Evolutionary conservation across 225 moss, liverwort and hornwort genomes (phyloP).

Genomic region (Lunularia cruciata): DNA sequence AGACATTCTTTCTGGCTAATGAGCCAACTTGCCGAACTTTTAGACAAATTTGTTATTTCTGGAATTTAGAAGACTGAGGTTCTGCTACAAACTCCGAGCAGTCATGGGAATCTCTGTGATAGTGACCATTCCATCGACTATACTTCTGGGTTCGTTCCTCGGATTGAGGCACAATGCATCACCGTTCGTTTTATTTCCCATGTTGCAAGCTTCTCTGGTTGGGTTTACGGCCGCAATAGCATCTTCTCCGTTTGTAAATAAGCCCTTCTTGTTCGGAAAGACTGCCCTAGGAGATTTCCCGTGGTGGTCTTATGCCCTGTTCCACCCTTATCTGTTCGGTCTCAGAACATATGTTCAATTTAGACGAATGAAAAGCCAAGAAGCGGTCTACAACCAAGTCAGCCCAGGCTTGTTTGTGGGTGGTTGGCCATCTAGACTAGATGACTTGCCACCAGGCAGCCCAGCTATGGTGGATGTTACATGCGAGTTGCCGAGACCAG

Average conservation of each 20-base stretch:
- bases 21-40: too few species aligned
- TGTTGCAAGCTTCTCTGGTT: conserved; percentile 75
- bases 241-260: conserved; percentile 58
- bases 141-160: conserved; percentile 55
- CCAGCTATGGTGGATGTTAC: conserved; percentile 86
- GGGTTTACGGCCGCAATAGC: conserved; percentile 75
- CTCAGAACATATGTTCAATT: conserved; percentile 65
- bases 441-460: conserved; percentile 63
- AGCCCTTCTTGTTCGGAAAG: conserved; percentile 65
- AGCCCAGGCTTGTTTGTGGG: conserved; percentile 77
- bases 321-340: conserved; percentile 70
- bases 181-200: conserved; percentile 43
- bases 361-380: conserved; percentile 53
- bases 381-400: conserved; percentile 71
- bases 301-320: conserved; percentile 65
- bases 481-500: conserved; percentile 74
- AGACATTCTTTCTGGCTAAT: too few species aligned
- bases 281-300: conserved; percentile 56
- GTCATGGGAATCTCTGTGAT: conserved; percentile 71
- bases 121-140: conserved; percentile 62
- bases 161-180: conserved; percentile 52
- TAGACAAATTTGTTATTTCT: too few species aligned
- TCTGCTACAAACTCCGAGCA: too few species aligned
- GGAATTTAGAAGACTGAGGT: too few species aligned
- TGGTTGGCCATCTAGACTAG: conserved; percentile 62